Evolutionary conservation across 2,329 filamentous ascomycete species (phyloP), one percentile per base, ranked within the genome.

Genomic region (Arthrinium phaeospermum): DNA sequence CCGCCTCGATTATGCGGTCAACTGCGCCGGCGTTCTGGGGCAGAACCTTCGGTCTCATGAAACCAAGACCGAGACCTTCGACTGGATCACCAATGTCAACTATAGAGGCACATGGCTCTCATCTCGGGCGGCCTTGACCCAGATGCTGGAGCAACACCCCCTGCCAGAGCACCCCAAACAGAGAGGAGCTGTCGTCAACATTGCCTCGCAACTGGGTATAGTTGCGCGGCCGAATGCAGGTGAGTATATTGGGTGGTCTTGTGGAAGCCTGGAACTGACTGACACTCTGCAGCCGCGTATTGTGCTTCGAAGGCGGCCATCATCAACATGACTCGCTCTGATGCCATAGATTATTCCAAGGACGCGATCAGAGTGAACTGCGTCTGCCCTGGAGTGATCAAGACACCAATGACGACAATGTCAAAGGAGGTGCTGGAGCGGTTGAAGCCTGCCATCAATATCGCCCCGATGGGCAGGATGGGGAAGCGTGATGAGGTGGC

Each of bases 281-380:
- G 45, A 68, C 41, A 14, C n/a, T 37, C 3, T 27, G 41, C 34
- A 88, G 87, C 87, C 13, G 83, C 87, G 1, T 91, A 90, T 73
- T 90, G 86, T 71, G 86, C 85, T 0, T 89, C 87, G 4, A 91
- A 91, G 74, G 85, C 88, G 19, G 89, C 88, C 0, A 84, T 91
- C 1, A 86, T 91, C 69, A 87, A 86, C 30, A 85, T 91, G 85
- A 91, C 89, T 0, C 81, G 85, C 7, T 82, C 86, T 0, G 88
- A 89, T 74, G 88, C 87, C 1, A 88, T 89, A 27, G 86, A 91
- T 74, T 90, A 90, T 75, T 86, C 88, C 0, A 71, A 70, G n/a
- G 80, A 83, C 49, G 78, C 77, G 1, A 83, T 84, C 68, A 76
- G 82, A 19, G 76, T 84, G 34, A 84, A 83, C 68, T 82, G 80